Conservation (phyloP, 2,329 filamentous ascomycete genomes). For the Phaeophleospora eucalypticola region DNA sequence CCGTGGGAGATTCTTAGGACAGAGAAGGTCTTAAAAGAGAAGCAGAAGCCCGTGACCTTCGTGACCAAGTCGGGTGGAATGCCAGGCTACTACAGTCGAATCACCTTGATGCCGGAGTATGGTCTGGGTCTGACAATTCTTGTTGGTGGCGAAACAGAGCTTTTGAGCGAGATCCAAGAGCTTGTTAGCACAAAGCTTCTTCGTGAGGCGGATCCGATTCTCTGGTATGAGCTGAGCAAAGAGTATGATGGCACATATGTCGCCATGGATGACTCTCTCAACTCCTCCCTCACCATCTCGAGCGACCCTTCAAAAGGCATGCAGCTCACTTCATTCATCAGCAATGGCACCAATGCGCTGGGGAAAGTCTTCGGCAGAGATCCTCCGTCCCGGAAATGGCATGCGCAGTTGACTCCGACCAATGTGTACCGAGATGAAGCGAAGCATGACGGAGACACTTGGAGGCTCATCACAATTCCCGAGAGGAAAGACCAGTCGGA, state of each 20-base stretch:
- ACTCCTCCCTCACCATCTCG: slow-evolving; percentile 10
- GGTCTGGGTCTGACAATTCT: slow-evolving; percentile 40
- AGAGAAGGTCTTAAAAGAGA: slow-evolving; percentile 34
- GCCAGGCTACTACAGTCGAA: slow-evolving; percentile 37
- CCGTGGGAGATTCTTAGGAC: slow-evolving; percentile 47
- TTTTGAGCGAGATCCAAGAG: slow-evolving; percentile 25
- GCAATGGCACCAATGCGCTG: slow-evolving; percentile 14
- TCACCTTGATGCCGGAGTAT: slow-evolving; percentile 39
- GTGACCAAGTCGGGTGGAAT: slow-evolving; percentile 41
- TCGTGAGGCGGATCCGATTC: slow-evolving; percentile 30
- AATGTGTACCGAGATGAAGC: slow-evolving; percentile 9
- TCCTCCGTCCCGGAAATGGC: slow-evolving; percentile 3
- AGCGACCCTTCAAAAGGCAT: slow-evolving; percentile 6
- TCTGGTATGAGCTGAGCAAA: slow-evolving; percentile 4
- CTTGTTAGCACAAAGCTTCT: slow-evolving; percentile 25
- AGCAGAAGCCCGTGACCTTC: slow-evolving; percentile 34
- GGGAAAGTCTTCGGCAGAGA: no score
- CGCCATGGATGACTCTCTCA: slow-evolving; percentile 3
- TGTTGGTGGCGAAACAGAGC: slow-evolving; percentile 22
- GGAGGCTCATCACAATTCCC: slow-evolving; percentile 12
- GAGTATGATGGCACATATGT: slow-evolving; percentile 8
- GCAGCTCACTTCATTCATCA: slow-evolving; percentile 11
- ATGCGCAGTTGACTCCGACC: slow-evolving; percentile 13
- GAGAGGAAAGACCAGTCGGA: background rate
- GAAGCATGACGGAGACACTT: slow-evolving; percentile 9